Evolutionary conservation across 257 asterid species (phyloP).

Genomic region (Solanum microdontum): DNA sequence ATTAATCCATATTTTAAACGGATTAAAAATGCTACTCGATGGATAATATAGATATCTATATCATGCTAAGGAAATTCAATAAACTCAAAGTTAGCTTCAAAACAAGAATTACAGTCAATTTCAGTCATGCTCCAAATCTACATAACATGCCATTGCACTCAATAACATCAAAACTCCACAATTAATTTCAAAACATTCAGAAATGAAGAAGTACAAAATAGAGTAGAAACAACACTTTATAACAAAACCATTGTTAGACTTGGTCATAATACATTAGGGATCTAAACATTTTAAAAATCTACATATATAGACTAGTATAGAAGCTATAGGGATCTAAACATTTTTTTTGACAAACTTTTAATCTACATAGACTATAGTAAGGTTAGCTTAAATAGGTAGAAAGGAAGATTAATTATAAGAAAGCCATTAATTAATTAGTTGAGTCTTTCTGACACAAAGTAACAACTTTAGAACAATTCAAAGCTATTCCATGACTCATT

Average conservation of each 20-base stretch:
- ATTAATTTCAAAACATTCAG: neutral
- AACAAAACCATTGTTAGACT: neutral
- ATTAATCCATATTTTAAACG: neutral
- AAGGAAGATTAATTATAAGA: neutral
- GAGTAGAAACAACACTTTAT: neutral
- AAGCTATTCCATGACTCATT: neutral
- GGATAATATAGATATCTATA: neutral
- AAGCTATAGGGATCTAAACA: no score
- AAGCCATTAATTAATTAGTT: neutral
- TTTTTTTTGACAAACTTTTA: no score
- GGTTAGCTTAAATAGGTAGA: neutral
- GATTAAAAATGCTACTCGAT: neutral
- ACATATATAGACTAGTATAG: no score
- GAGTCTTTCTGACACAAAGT: neutral
- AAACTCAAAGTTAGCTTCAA: neutral
- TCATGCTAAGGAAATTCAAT: neutral
- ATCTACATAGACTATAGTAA: neutral
- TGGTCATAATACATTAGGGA: neutral
- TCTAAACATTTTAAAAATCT: neutral
- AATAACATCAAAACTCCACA: neutral
- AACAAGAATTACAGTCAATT: neutral
- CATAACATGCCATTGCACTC: neutral
- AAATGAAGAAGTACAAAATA: no score
- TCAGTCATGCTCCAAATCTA: neutral
- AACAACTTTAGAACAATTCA: neutral